Percentiles rank a stretch among this genome's conserved stretches.
phyloP scores from a whole-genome alignment of 345 rosid genomes.

The Isatis tinctoria region DNA sequence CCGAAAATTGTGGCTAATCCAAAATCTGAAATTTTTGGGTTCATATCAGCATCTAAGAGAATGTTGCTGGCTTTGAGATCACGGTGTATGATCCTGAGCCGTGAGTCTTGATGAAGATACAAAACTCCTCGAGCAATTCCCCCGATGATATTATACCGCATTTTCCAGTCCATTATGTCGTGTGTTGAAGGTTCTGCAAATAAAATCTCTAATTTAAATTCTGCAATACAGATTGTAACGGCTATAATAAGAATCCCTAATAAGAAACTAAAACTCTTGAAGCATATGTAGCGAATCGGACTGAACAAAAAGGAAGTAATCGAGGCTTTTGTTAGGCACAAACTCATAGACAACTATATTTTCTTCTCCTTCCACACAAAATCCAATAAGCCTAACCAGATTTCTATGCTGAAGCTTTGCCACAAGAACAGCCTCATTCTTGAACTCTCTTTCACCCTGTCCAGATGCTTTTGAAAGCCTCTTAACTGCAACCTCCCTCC shows the following conservation, averaged over 20 bases:
- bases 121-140: slow-evolving; percentile 43
- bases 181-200: slow-evolving; percentile 33
- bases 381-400: slow-evolving; percentile 22
- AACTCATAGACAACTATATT: slow-evolving; percentile 21
- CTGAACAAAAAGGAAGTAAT: slow-evolving; percentile 13
- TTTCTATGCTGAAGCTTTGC: slow-evolving; percentile 27
- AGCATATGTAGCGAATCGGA: background rate
- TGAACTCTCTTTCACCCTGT: slow-evolving; percentile 27
- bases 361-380: slow-evolving; percentile 21
- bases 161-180: slow-evolving; percentile 40
- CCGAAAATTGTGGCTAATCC: slow-evolving; percentile 15
- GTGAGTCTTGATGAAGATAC: slow-evolving; percentile 35
- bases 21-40: slow-evolving; percentile 28
- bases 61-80: background rate
- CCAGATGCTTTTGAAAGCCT: slow-evolving; percentile 25
- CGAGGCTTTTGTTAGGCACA: slow-evolving; percentile 31
- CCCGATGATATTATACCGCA: slow-evolving; percentile 35
- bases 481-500: slow-evolving; percentile 18
- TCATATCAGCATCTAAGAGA: slow-evolving; percentile 17
- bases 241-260: no score
- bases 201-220: background rate
- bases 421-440: slow-evolving; percentile 30
- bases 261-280: background rate
- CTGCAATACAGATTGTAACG: background rate
- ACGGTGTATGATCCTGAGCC: slow-evolving; percentile 19